Evolutionary conservation across 768 basidiomycete genomes (phyloP).

Genomic region (Suillus sp.): DNA sequence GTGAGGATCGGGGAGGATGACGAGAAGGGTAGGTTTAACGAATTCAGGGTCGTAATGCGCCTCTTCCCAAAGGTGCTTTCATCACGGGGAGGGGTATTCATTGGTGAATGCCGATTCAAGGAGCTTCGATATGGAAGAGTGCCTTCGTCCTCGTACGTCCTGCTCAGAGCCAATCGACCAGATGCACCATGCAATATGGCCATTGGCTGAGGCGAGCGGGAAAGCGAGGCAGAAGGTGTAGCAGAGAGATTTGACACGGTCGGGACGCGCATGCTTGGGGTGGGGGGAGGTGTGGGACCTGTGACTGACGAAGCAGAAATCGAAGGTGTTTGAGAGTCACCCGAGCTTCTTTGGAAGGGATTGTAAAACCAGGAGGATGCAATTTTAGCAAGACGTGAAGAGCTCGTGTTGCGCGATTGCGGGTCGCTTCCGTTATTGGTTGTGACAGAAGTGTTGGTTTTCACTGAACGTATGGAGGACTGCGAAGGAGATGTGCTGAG

Average conservation of each 20-base stretch:
- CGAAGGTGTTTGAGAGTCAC: conserved; percentile 63
- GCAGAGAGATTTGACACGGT: conserved; percentile 32
- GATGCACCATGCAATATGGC: conserved; percentile 40
- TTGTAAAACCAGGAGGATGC: conserved; percentile 81
- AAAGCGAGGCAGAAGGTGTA: conserved; percentile 33
- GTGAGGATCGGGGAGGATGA: conserved; percentile 46
- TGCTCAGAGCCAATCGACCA: conserved; percentile 49
- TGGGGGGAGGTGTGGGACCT: conserved; percentile 24
- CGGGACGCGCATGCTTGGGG: conserved; percentile 32
- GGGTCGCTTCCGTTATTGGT: conserved; percentile 33
- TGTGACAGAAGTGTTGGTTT: conserved; percentile 50
- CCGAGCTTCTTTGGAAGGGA: conserved; percentile 64
- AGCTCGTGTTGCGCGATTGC: conserved; percentile 28
- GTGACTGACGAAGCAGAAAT: conserved; percentile 51
- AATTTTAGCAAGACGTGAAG: conserved; percentile 55
- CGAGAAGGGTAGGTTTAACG: conserved; percentile 44
- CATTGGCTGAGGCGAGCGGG: conserved; percentile 45
- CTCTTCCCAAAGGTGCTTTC: conserved; percentile 55
- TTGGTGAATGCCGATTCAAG: conserved; percentile 58
- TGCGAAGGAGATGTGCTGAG: conserved; percentile 70
- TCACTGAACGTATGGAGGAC: conserved; percentile 59
- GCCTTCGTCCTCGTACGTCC: conserved; percentile 62
- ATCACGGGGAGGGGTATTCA: conserved; percentile 71
- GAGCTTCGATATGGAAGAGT: conserved; percentile 47
- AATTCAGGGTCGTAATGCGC: conserved; percentile 47